Percentiles rank a stretch among this genome's conserved stretches.
Evolutionary conservation across 75 land plant genomes (phyloP).

Genomic region (Isoetes taiwanensis): DNA sequence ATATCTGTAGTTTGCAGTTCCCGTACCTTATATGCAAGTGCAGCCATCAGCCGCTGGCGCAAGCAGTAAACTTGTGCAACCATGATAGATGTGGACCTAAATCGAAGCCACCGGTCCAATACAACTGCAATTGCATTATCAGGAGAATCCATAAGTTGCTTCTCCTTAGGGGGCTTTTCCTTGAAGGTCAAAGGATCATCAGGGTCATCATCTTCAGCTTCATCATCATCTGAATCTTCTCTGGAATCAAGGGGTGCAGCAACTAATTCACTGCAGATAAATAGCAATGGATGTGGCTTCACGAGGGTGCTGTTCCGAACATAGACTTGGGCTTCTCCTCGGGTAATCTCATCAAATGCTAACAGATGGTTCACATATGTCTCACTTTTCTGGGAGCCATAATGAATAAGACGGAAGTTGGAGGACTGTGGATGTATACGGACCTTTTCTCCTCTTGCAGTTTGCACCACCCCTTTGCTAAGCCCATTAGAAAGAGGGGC

Average conservation of each 20-base stretch:
- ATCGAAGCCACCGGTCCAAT: constrained; percentile 73
- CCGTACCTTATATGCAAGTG: constrained; percentile 64
- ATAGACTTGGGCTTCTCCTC: constrained; percentile 59
- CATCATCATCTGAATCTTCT: constrained; percentile 14
- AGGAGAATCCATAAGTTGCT: constrained; percentile 42
- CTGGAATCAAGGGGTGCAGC: constrained; percentile 47
- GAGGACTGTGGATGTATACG: constrained; percentile 66
- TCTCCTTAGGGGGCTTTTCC: constrained; percentile 6
- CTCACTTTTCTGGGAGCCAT: constrained; percentile 6
- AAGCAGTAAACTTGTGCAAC: constrained; percentile 83
- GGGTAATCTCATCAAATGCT: constrained; percentile 81
- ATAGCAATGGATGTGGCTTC: constrained; percentile 67
- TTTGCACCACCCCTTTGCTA: constrained; percentile 50
- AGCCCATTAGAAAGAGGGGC: constrained; percentile 31
- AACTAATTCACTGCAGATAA: constrained; percentile 69
- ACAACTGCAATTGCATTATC: constrained; percentile 45
- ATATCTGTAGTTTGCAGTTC: neutral
- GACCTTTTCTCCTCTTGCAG: constrained; percentile 63
- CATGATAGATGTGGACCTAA: constrained; percentile 61
- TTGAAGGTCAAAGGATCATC: neutral
- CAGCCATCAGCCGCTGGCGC: constrained; percentile 63
- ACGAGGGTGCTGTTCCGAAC: constrained; percentile 58
- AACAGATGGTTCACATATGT: constrained; percentile 27
- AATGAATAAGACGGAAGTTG: constrained; percentile 31
- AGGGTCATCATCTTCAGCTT: constrained; percentile 22